These are phyloP conservation scores for Talaromyces sp. DNA, from an alignment of 2,329 filamentous ascomycete genomes.

Conservation along the genomic window DNA sequence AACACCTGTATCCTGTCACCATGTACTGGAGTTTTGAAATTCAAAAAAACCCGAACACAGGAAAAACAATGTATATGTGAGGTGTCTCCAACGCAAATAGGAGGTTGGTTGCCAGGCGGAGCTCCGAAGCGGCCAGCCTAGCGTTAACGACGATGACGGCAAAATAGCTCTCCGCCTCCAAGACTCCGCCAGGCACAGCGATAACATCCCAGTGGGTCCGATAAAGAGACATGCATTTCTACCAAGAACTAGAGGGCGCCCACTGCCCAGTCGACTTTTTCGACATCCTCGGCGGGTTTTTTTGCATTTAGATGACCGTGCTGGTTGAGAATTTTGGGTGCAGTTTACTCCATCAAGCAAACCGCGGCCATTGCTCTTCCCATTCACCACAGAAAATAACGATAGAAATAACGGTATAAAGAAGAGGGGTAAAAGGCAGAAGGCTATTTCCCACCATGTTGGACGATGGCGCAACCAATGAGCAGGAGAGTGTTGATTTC, in stretches of 20 bases:
- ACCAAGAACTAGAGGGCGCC: background rate
- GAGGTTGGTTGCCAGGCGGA: background rate
- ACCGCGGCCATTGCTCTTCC: background rate
- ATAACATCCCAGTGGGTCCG: background rate
- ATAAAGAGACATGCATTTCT: background rate
- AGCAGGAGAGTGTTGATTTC: slow-evolving; percentile 43
- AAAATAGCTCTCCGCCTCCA: background rate
- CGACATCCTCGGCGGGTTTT: background rate
- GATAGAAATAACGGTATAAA: background rate
- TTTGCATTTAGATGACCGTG: background rate
- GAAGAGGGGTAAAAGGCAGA: background rate
- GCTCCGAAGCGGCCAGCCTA: slow-evolving; percentile 8
- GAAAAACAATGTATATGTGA: background rate
- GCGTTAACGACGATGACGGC: background rate
- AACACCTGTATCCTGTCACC: background rate
- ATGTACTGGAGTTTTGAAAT: background rate
- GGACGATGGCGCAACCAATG: background rate
- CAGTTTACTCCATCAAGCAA: background rate
- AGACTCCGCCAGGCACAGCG: background rate
- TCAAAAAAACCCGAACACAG: background rate
- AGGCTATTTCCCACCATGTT: background rate
- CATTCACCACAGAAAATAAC: background rate
- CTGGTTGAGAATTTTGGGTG: background rate
- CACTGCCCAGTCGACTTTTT: background rate
- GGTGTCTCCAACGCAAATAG: background rate